Percentiles rank a stretch among this genome's conserved stretches.
Evolutionary conservation across 2,329 filamentous ascomycete species (phyloP).

Genomic region (Trichophyton schoenleinii): DNA sequence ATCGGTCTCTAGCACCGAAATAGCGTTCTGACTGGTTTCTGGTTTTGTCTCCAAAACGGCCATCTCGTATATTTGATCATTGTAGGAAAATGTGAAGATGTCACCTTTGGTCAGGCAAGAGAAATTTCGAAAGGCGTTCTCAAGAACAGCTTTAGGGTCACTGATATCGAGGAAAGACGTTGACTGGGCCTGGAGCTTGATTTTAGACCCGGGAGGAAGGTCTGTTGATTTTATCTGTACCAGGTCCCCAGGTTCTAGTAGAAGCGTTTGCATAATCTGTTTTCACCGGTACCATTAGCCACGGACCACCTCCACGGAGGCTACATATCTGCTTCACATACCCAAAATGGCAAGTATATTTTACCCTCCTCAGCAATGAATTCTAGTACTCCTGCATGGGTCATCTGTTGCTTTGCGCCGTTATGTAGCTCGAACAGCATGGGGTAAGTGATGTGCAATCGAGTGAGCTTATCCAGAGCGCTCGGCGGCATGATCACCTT

Average conservation of each 20-base stretch:
- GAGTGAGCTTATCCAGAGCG: conserved; percentile 89
- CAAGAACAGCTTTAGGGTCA: conserved; percentile 91
- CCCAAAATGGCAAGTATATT: conserved; percentile 92
- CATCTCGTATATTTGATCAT: conserved; percentile 85
- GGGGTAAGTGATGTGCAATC: conserved; percentile 91
- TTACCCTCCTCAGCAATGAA: conserved; percentile 96
- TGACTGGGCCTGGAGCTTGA: conserved; percentile 93
- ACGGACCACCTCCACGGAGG: not conserved
- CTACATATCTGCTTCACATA: conserved; percentile 28
- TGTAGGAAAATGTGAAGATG: conserved; percentile 92
- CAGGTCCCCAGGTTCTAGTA: conserved; percentile 82
- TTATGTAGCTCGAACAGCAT: conserved; percentile 95
- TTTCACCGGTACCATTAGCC: conserved; percentile 7
- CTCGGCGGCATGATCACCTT: conserved; percentile 97
- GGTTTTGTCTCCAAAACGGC: conserved; percentile 91
- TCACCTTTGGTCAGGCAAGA: conserved; percentile 87
- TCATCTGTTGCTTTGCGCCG: conserved; percentile 63
- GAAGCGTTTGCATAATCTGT: conserved; percentile 85
- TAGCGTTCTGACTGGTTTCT: conserved; percentile 62
- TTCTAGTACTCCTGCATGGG: conserved; percentile 89
- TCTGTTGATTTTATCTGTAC: conserved; percentile 93
- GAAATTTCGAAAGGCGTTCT: conserved; percentile 93
- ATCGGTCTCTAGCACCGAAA: conserved; percentile 93
- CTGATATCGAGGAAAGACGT: conserved; percentile 90
- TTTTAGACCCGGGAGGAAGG: conserved; percentile 75